phyloP scores from a whole-genome alignment of 495 filamentous ascomycete species.

The Chaetomidium leptoderma region DNA sequence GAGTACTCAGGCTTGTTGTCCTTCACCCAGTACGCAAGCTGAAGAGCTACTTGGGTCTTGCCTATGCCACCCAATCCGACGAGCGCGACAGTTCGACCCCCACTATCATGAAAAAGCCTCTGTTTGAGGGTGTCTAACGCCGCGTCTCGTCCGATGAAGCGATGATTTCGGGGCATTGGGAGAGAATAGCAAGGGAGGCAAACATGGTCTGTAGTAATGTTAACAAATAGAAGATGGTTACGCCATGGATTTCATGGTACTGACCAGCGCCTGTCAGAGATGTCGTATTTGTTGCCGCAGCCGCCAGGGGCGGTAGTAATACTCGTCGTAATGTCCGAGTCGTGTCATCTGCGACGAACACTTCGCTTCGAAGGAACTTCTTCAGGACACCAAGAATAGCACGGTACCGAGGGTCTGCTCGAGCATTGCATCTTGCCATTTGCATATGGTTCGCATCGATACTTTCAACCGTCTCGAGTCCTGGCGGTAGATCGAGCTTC shows the following conservation, averaged over 20 bases:
- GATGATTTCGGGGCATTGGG: conserved; percentile 26
- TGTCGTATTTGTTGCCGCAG: too few species aligned
- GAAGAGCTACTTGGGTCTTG: not conserved
- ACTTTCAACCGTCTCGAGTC: conserved; percentile 36
- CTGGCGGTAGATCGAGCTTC: conserved; percentile 29
- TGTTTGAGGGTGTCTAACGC: conserved; percentile 23
- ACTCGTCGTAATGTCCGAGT: too few species aligned
- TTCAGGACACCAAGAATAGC: conserved; percentile 33
- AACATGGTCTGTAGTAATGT: not conserved
- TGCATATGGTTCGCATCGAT: conserved; percentile 39
- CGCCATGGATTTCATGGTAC: not conserved
- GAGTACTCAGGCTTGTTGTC: not conserved
- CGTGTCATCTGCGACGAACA: not conserved
- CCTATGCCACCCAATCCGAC: not conserved
- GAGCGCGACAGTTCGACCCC: not conserved
- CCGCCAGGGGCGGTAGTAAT: too few species aligned
- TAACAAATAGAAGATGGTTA: not conserved
- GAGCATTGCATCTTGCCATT: conserved; percentile 33
- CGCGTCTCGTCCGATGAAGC: conserved; percentile 31
- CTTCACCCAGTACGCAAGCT: not conserved
- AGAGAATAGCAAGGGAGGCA: conserved; percentile 12
- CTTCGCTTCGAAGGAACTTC: conserved; percentile 3
- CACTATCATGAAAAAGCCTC: conserved; percentile 5
- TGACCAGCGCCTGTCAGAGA: not conserved
- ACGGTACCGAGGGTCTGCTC: conserved; percentile 31